Evolutionary conservation across 768 basidiomycete genomes (phyloP).

Genomic region (Podaxis rugospora): DNA sequence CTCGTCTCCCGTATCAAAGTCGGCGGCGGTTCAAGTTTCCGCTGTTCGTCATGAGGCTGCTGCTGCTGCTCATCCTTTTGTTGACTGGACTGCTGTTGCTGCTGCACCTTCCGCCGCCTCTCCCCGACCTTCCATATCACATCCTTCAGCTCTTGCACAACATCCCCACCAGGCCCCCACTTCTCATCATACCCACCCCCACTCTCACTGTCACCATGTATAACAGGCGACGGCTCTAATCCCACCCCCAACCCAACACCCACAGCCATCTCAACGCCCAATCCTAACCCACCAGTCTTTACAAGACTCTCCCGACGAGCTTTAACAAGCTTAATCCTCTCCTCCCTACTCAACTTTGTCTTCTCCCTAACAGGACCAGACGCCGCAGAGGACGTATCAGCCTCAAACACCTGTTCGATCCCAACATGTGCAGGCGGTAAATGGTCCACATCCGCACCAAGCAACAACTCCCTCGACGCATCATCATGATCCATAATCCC

Average conservation of each 20-base stretch:
- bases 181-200: slow-evolving; percentile 30
- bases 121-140: slow-evolving; percentile 87
- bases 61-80: not conserved
- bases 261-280: slow-evolving; percentile 17
- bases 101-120: slow-evolving; percentile 49
- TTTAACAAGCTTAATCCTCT: slow-evolving; percentile 61
- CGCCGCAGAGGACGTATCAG: slow-evolving; percentile 36
- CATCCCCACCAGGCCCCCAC: slow-evolving; percentile 75
- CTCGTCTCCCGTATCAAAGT: not conserved
- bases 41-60: not conserved
- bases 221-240: slow-evolving; percentile 9
- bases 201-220: slow-evolving; percentile 11
- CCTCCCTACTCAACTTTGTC: slow-evolving; percentile 67
- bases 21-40: not conserved
- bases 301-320: slow-evolving; percentile 42
- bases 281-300: slow-evolving; percentile 21
- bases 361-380: slow-evolving; percentile 46
- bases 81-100: not conserved
- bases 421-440: slow-evolving; percentile 62
- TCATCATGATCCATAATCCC: slow-evolving; percentile 38
- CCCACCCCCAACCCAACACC: slow-evolving; percentile 6
- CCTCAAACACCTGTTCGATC: slow-evolving; percentile 82
- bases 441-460: slow-evolving; percentile 45
- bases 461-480: slow-evolving; percentile 49
- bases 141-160: slow-evolving; percentile 81